Base-by-base conservation (phyloP, 2,329 filamentous ascomycete species). In the Trichophaea hybrida region DNA sequence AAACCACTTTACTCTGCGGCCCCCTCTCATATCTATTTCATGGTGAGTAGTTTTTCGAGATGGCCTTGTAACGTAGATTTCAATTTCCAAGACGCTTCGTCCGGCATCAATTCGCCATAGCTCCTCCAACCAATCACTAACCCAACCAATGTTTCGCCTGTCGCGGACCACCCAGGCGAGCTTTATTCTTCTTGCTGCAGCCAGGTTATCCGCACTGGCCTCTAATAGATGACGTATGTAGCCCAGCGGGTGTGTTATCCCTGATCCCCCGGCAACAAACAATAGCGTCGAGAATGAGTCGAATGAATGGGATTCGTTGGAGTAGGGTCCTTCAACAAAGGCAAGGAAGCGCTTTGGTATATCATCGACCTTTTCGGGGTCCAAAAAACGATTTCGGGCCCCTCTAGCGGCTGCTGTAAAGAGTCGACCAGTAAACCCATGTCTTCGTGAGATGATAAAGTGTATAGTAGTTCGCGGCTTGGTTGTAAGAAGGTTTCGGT, bases 131-230 rank as follows among this genome's bases (percentile, higher is more conserved):
- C 87, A 97, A 4, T 88, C 87, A 6, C 88, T 82, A 61, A 94
- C 86, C 91, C 93, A 97, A 72, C 95, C 88, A 6, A 97, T 79
- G 59, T 91, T 84, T 69, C 95, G 85, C 40, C 86, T 85, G 58
- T 89, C 88, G 63, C 93, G 88, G 65, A 97, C 86, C 69, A 95
- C 84, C 93, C 93, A 97, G 61, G 96, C 81, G 6, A 97, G 81
- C 1, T 85, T 87, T 51, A 97, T 75, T 44, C 84, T 82, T 55
- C 89, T 84, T 2, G 88, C 88, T 4, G 91, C 89, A 40, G 89
- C 82, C 0, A 83, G 89, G 61, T 82, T 80, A 0, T 80, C 75
- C 57, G 81, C 80, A 71, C 80, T 85, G 3, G 85, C 85, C 57
- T 82, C 74, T 60, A 91, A 78, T 4, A 91, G 76, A 55, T 93